Evolutionary conservation across 345 rosid species (phyloP).

Genomic region (Microcos paniculata): DNA sequence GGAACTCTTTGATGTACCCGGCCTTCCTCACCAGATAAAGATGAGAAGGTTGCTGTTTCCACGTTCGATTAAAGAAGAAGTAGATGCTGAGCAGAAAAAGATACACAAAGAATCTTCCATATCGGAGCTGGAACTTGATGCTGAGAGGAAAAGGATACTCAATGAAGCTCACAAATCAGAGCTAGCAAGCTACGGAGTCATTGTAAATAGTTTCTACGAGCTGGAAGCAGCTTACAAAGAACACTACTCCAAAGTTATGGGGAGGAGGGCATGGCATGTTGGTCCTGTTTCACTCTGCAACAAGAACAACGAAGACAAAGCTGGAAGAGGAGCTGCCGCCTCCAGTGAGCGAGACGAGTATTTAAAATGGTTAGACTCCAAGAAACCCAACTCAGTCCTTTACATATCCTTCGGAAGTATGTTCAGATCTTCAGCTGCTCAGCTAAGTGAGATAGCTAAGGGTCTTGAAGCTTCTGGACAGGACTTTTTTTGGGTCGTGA

Average conservation of each 20-base stretch:
- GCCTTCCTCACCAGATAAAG: conserved; percentile 29
- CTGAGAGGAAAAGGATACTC: conserved; percentile 19
- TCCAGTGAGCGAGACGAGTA: conserved; percentile 28
- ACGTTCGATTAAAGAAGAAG: background rate
- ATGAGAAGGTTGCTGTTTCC: conserved; percentile 23
- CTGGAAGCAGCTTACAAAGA: conserved; percentile 62
- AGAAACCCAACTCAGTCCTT: conserved; percentile 40
- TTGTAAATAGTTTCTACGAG: conserved; percentile 73
- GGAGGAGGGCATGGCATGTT: conserved; percentile 50
- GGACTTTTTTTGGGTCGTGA: conserved; percentile 49
- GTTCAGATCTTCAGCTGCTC: conserved; percentile 20
- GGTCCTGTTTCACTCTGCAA: conserved; percentile 54
- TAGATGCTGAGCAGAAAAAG: background rate
- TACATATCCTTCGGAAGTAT: conserved; percentile 48
- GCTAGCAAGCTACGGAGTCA: conserved; percentile 47
- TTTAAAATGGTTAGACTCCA: conserved; percentile 40
- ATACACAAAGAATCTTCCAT: conserved; percentile 1
- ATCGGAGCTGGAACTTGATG: conserved; percentile 4
- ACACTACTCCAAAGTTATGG: conserved; percentile 31
- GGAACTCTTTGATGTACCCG: conserved; percentile 35
- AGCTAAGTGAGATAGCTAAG: conserved; percentile 40
- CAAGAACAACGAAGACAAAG: conserved; percentile 26
- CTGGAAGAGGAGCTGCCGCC: conserved; percentile 27
- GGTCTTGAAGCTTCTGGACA: conserved; percentile 43
- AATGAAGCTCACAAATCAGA: conserved; percentile 39